Evolutionary conservation across 768 basidiomycete genomes (phyloP), one percentile per base, ranked within the genome.

Genomic region (Tulasnella sp.): DNA sequence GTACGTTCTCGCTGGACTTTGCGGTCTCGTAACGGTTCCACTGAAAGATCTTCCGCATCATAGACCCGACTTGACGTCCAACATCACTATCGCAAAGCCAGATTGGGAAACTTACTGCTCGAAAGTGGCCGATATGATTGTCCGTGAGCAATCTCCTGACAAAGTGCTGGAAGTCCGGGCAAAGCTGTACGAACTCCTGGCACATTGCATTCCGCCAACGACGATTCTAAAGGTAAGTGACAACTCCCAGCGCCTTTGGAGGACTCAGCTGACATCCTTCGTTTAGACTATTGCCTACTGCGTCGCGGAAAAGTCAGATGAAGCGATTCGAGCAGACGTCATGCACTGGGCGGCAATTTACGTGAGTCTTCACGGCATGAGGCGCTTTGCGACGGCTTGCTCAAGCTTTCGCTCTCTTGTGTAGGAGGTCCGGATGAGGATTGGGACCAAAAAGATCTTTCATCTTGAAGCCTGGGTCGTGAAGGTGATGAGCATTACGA

Each of bases 321-420:
- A 98, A 78, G 84, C 84, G 67, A 79, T 99, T 72, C 97, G 95
- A 81, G 87, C 90, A 0, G 94, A 98, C 76, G 88, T 98, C 76
- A 92, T 98, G 84, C 94, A 97, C 78, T 98, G 95, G 95, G 94
- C 96, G 3, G 94, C 97, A 29, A 90, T 96, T 78, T 98, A 98
- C 79, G 94, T 94, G 77, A 74, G 91, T 81, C 12, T 14, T 11
- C 9, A 52, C 6, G 12, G 3, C 32, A 14, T 36, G 1, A 1
- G 52, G 72, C 6, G n/a, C 3, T 17, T 19, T 37, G 37, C 66
- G 39, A n/a, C 3, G 19, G 14, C 68, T 47, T 8, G 11, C 40
- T 71, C 52, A 71, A 59, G 22, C 14, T n/a, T 59, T 1, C 26
- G 14, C 26, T 26, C 17, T 4, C 17, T 39, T n/a, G n/a, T 74